Base-by-base conservation (phyloP, 1,284 basidiomycete species). In the Irpex sp. region DNA sequence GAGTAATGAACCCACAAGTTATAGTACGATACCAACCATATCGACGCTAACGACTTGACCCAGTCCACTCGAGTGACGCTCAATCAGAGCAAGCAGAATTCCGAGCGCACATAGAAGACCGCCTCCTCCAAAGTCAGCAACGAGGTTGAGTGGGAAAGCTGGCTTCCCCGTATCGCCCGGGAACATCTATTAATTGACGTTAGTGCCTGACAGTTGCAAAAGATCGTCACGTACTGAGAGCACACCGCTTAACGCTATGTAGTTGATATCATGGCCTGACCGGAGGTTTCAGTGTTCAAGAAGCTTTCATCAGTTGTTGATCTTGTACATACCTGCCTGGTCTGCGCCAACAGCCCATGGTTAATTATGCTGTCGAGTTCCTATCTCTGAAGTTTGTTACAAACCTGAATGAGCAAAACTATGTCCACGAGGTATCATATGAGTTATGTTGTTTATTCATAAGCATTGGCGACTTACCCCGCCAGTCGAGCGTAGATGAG, bases 121-220 rank as follows among this genome's bases (percentile, higher is more conserved):
- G 6, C 93, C 93, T 3, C 93, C 93, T 1, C 89, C 93, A 74
- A 94, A 94, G 72, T 94, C 93, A 31, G 85, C 91, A 0, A 94
- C 79, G 21, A 94, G 73, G 70, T 94, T 94, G 21, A 90, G 73
- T 4, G 93, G 93, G 62, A 90, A 91, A 26, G 78, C 76, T 2
- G 93, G 92, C 67, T 87, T 88, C 7, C 84, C 85, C 13, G 72
- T 67, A 2, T 78, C 75, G 7, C 88, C 87, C 57, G 89, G 87
- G n/a, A 92, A 77, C 80, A 91, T 85, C 89, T 91, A 60, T 1
- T 63, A 67, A 38, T 47, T 5, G 51, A 5, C 15, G 9, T 54
- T 47, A 57, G 26, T 47, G 9, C 38, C 8, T 31, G 8, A 15
- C 31, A 9, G 63, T 36, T 62, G 54, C 34, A 57, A 31, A 47